Evolutionary conservation across 192 early-diverging fungal genomes (phyloP), one percentile per base, ranked within the genome.

Genomic region (Allomyces javanicus): DNA sequence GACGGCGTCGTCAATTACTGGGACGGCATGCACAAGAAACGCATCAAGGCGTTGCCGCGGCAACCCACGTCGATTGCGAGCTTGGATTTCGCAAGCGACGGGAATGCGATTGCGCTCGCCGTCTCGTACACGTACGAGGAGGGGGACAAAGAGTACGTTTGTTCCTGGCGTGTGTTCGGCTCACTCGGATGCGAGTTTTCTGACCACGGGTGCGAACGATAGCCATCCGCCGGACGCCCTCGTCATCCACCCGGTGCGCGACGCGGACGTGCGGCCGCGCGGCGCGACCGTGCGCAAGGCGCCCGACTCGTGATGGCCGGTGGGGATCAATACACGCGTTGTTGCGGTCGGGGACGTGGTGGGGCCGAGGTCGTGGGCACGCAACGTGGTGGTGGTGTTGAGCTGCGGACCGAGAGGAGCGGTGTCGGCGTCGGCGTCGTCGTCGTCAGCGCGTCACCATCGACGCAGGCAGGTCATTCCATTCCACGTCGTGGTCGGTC

Each of bases 61-160:
- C 50, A 58, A n/a, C 86, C 89, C 9, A 82, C 93, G 22, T 82
- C 86, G 25, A 81, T 99, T 62, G 73, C 93, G 2, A 78, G 86
- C 9, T 77, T 99, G 26, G 81, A 83, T 24, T 94, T 96, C 75
- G 89, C 80, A 63, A 78, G 78, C 19, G 85, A 90, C 69, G 96
- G 94, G 4, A 79, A 65, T 44, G 69, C 74, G 25, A 73, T 99
- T 66, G 94, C 96, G 14, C 75, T 96, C 44, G 94, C 94, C 0
- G 83, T 86, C 23, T 90, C 87, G 22, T 99, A 99, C 76, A 92
- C 92, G 1, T 99, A 84, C 73, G 96, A 99, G 63, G 91, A 94
- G 68, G 93, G 92, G 50, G 89, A 93, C 66, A 90, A 88, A 70
- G 86, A 89, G 81, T 81, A 62, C 76, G 72, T 75, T 44, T 24